These are phyloP conservation scores for Monosporascus sp. DNA, from an alignment of 2,329 filamentous ascomycete genomes.

Conservation along the genomic window DNA sequence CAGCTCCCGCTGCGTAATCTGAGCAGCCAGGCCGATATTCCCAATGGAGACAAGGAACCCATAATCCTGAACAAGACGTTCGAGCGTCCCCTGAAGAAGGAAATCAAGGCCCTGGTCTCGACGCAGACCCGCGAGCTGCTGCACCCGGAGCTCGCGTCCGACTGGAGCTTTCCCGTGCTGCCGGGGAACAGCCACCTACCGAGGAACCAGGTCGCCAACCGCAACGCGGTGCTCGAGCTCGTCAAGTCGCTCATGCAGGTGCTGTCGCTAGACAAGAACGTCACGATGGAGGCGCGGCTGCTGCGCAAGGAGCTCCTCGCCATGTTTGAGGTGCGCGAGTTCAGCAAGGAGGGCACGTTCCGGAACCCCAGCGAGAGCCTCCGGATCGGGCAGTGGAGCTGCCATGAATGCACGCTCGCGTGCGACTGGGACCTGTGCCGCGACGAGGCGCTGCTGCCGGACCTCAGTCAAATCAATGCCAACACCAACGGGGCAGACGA, in stretches of 20 bases:
- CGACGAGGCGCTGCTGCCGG: conserved; percentile 73
- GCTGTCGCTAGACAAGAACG: conserved; percentile 82
- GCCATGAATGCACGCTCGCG: conserved; percentile 83
- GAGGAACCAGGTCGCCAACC: conserved; percentile 29
- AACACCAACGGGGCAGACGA: conserved; percentile 5
- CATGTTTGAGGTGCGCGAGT: conserved; percentile 92
- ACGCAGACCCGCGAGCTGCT: conserved; percentile 84
- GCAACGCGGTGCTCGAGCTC: conserved; percentile 79
- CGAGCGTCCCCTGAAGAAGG: conserved; percentile 84
- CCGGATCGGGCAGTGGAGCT: conserved; percentile 70
- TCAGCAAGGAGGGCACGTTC: conserved; percentile 82
- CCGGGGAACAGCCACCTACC: conserved; percentile 64
- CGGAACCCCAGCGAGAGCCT: conserved; percentile 76
- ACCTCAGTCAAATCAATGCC: conserved; percentile 22
- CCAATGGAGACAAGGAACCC: conserved; percentile 52
- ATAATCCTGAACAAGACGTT: conserved; percentile 76
- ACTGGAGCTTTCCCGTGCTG: conserved; percentile 80
- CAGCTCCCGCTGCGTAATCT: conserved; percentile 52
- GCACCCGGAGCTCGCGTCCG: conserved; percentile 78
- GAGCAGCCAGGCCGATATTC: conserved; percentile 41
- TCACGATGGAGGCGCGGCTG: conserved; percentile 79
- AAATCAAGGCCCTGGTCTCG: conserved; percentile 74
- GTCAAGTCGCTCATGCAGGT: conserved; percentile 94
- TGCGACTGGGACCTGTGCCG: conserved; percentile 89
- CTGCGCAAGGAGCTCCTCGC: conserved; percentile 84